Evolutionary conservation across 179 eudicot species (phyloP), one percentile per base, ranked within the genome.

Genomic region (Nepenthes alata): DNA sequence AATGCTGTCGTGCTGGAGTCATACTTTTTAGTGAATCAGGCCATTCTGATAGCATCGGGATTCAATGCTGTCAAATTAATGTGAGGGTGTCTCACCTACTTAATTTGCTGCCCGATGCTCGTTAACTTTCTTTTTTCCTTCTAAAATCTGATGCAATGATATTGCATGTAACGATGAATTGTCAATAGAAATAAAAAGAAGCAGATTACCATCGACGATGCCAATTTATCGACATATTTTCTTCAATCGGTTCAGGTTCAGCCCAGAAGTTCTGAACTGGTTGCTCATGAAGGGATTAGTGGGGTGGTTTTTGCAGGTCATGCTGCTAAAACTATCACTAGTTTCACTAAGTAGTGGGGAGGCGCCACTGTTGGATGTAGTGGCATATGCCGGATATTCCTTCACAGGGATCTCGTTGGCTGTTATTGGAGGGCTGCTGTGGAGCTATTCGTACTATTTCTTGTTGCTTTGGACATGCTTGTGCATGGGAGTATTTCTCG

Each of bases 231-330:
- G 45, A 41, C 45, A 41, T 41, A 7, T 41, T 1, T 41, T 13
- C 8, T 6, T 4, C 4, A 11, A 50, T 7, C 4, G 5, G 57
- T 59, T 35, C 82, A 85, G 88, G 73, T 85, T 85, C 65, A 83
- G 78, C 79, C 84, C 91, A 6, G 88, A 85, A 68, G 82, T 82
- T 61, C 74, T 83, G 44, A 80, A 77, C 66, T 81, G 83, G 86
- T 72, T 80, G 39, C 77, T 85, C 72, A 66, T 77, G 59, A 85
- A 81, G 60, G 93, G 93, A n/a, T 52, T 83, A 53, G 68, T 83
- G 14, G 88, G 93, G 34, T 85, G 93, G 93, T 70, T 70, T 66
- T 63, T 85, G 50, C 86, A 85, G 73, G 81, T 81, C 37, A 62
- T 77, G 55, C 75, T 85, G 7, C 70, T 85, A 53, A 83, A 85